Evolutionary conservation across 768 basidiomycete genomes (phyloP).

Genomic region (Hysterangium stoloniferum): DNA sequence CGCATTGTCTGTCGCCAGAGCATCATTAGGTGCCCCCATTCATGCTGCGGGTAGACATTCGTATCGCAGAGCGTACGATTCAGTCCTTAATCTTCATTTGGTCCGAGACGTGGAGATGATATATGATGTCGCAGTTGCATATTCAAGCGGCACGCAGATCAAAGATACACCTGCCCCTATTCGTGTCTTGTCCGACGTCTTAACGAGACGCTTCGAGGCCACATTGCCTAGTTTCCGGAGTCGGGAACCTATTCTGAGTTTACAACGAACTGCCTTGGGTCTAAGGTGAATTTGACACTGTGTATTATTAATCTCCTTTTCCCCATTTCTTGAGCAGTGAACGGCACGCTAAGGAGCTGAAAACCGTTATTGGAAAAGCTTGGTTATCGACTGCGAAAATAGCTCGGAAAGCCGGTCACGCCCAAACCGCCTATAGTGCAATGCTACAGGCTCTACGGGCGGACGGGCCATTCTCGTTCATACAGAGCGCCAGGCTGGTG

Average conservation of each 20-base stretch:
- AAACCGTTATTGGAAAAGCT: constrained; percentile 62
- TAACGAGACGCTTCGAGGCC: constrained; percentile 61
- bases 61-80: constrained; percentile 83
- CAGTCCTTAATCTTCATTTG: constrained; percentile 76
- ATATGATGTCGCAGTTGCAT: constrained; percentile 20
- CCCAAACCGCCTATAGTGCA: constrained; percentile 95
- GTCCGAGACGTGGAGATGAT: constrained; percentile 80
- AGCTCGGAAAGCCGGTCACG: constrained; percentile 90
- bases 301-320: background rate
- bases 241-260: constrained; percentile 82
- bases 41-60: constrained; percentile 71
- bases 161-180: constrained; percentile 29
- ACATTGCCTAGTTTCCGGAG: constrained; percentile 84
- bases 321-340: constrained; percentile 8
- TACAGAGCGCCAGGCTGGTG: constrained; percentile 85
- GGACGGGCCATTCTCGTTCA: constrained; percentile 66
- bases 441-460: constrained; percentile 80
- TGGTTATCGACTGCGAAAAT: constrained; percentile 96
- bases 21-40: constrained; percentile 71
- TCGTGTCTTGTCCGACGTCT: constrained; percentile 37
- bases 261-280: constrained; percentile 78
- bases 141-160: background rate
- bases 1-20: constrained; percentile 57
- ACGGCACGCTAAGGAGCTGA: constrained; percentile 28
- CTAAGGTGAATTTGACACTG: constrained; percentile 42